Evolutionary conservation across 768 basidiomycete species (phyloP), one percentile per base, ranked within the genome.

Genomic region (Rhizopogon vesiculosus): DNA sequence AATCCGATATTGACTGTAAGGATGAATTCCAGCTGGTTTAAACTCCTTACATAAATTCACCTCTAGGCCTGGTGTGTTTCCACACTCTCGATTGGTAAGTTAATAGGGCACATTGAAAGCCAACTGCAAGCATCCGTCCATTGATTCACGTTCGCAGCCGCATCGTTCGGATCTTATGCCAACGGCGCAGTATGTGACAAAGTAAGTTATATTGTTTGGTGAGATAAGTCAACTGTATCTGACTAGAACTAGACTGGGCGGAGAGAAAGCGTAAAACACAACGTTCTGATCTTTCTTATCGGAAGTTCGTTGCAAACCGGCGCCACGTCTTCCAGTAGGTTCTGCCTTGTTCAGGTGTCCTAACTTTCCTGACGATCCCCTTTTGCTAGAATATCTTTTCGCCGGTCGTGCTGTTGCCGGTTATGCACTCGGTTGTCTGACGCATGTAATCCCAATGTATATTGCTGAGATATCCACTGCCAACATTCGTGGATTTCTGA

Each of bases 381-480:
- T 41, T 25, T 25, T 41, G 6, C 38, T 16, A 69, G 68, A 28
- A 18, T 61, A 67, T 48, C 62, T 69, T 15, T 69, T 69, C 60
- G 59, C 63, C 43, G 56, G 73, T 51, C 59, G 72, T 56, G 62
- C 69, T 28, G 62, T 64, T 15, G 56, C 58, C 2, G 63, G 60
- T 35, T 42, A 59, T 15, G 50, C 60, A 8, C 56, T 63, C 1
- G 63, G 66, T 39, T 60, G 60, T 31, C 40, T 65, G 54, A 65
- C 64, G 12, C 62, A 62, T 16, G 61, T 64, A 39, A 52, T 71
- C 22, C 64, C 62, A 16, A 73, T 73, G 62, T 74, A 74, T 46
- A 52, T 73, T 56, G 73, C 72, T 42, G 72, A 74, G 59, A 74
- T 74, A 29, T 73, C 72, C 2, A 73, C 68, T n/a, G 64, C 69